Evolutionary conservation across 2,329 filamentous ascomycete genomes (phyloP), one percentile per base, ranked within the genome.

Genomic region (Penicillium decumbens): DNA sequence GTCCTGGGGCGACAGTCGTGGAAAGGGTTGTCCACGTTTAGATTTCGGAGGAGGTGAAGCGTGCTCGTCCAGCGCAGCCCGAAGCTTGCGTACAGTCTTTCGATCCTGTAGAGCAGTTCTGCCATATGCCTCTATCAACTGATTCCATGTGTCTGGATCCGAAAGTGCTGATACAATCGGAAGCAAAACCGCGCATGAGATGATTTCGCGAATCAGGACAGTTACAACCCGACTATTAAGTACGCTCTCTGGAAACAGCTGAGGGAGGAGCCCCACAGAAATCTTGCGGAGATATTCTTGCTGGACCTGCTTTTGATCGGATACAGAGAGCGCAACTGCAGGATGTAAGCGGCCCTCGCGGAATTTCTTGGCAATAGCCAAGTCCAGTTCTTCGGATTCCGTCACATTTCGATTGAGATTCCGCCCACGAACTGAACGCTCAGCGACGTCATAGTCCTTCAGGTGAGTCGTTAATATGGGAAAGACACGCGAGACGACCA

Each of bases 131-230:
- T 97, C 92, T 79, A 97, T 89, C 51, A 95, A 72, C 68, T 96
- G 91, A 63, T 98, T 97, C 92, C 92, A 98, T 7, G 87, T 95
- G 72, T 98, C 95, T 1, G 95, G 91, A 60, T 98, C 92, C 4
- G 88, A 82, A 15, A 98, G 75, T 54, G 90, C 76, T 61, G 86
- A 83, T 65, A 96, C 78, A 20, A 95, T 75, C 0, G 93, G 93
- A 37, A 83, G 84, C 32, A 98, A 75, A 33, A 98, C 85, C n/a
- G 89, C 89, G 69, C 93, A 96, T 20, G 89, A 80, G n/a, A 96
- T 82, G 53, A 98, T 85, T 72, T 98, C 95, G 60, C 88, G 84
- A 51, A 96, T 80, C 46, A 98, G 75, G 30, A 85, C 86, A 28
- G 81, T 82, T 6, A 96, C 91, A 37, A 88, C 83, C 53, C 88